Evolutionary conservation across 306 rosid genomes (phyloP).

Genomic region (Calophaca sinica): DNA sequence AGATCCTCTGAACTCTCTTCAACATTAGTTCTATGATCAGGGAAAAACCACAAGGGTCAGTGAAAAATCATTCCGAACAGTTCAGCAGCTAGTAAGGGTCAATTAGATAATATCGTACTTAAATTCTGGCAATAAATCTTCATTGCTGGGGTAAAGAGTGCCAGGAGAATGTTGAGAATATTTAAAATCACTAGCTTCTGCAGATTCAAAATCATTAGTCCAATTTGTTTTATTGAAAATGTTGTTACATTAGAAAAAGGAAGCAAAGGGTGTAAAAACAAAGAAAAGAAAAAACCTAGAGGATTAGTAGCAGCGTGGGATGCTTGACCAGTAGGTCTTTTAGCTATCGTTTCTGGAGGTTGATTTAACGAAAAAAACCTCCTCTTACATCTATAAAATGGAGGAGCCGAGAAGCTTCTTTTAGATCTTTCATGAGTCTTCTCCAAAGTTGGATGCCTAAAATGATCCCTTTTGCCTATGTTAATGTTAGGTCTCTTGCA

Average conservation of each 20-base stretch:
- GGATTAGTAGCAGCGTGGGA: conserved; percentile 46
- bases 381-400: conserved; percentile 69
- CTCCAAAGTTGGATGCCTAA: conserved; percentile 45
- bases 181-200: conserved; percentile 56
- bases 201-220: conserved; percentile 40
- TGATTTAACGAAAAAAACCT: conserved; percentile 63
- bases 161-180: conserved; percentile 47
- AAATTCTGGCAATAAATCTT: conserved; percentile 47
- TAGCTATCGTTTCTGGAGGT: conserved; percentile 46
- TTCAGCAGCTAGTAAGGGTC: conserved; percentile 40
- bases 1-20: conserved; percentile 51
- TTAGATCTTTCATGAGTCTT: conserved; percentile 54
- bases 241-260: conserved; percentile 34
- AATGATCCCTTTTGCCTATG: conserved; percentile 43
- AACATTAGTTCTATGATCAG: conserved; percentile 52
- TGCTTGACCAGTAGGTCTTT: conserved; percentile 46
- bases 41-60: conserved; percentile 37
- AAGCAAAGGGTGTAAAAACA: conserved; percentile 4
- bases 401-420: conserved; percentile 90
- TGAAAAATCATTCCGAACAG: conserved; percentile 40
- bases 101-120: conserved; percentile 54
- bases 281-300: conserved; percentile 57
- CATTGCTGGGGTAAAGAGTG: conserved; percentile 38
- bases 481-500: conserved; percentile 41
- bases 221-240: conserved; percentile 36